Base-by-base conservation (phyloP, 768 basidiomycete species). In the Dioszegia aurantiaca region DNA sequence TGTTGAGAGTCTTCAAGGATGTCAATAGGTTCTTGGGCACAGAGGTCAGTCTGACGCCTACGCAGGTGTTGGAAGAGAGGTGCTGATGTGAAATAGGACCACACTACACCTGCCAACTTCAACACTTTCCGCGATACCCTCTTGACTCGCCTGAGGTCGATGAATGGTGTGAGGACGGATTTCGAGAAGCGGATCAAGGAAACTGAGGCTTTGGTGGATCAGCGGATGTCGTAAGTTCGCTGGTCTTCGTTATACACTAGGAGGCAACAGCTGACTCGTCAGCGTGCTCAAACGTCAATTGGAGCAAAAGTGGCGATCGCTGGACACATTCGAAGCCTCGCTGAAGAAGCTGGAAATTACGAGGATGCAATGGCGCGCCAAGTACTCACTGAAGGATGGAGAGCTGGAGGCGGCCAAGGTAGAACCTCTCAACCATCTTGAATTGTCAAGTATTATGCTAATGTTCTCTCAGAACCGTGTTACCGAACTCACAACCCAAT, bases 81-180 rank as follows among this genome's bases (percentile, higher is more conserved):
- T n/a, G 40, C 40, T 42, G 40, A 42, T 21, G 21, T 16, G 21
- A 8, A n/a, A 4, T 36, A 77, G 75, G 77, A 78, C 30, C 64
- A 69, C 26, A 62, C 63, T 1, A 73, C 69, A 4, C 76, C 75
- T 11, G 90, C 90, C 21, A 94, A 94, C 77, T 95, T 97, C 69
- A 80, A 83, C 63, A 86, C 91, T 55, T 95, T 99, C 81, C 89
- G 94, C 66, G 92, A 95, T 77, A 92, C 91, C 66, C 83, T 99
- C 23, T 87, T 95, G 70, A 84, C 85, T 1, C 84, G 93, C 12
- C 81, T 99, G 27, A 90, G 91, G 70, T 81, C 85, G 0, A 83
- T 98, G 58, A 87, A 84, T 54, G 85, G 89, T 63, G 87, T 97
- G 33, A 87, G 90, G 74, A 75, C 83, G 28, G 86, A 90, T 66